These are phyloP conservation scores for Aureobasidium melanogenum DNA, from an alignment of 2,329 filamentous ascomycete genomes.

Conservation along the genomic window DNA sequence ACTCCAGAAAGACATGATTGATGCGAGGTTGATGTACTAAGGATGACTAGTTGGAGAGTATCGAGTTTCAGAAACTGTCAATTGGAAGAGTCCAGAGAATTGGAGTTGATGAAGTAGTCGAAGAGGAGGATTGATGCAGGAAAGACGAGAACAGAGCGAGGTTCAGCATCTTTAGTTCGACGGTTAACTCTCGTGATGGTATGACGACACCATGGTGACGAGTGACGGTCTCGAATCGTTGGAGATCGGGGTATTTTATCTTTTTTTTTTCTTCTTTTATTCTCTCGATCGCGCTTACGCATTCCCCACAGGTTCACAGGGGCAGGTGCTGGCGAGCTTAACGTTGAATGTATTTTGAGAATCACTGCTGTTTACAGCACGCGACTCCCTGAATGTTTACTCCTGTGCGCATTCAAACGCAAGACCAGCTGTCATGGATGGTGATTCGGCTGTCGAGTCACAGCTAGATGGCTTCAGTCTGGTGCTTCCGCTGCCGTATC, in stretches of 20 bases:
- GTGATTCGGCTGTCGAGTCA: slow-evolving; percentile 59
- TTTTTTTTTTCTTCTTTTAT: not conserved
- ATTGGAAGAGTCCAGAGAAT: not conserved
- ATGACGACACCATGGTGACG: not conserved
- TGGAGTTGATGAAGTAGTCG: not conserved
- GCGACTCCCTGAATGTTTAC: not conserved
- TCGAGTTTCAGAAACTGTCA: not conserved
- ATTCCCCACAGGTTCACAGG: too few species aligned
- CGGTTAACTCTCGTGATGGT: not conserved
- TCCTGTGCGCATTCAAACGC: not conserved
- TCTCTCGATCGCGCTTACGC: not conserved
- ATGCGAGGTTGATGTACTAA: not conserved
- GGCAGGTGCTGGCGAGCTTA: too few species aligned
- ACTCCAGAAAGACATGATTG: slow-evolving; percentile 16
- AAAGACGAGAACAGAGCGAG: not conserved
- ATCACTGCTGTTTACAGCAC: not conserved
- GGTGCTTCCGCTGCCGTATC: slow-evolving; percentile 79
- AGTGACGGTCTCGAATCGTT: not conserved
- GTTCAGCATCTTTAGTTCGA: too few species aligned
- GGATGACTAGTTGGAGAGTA: not conserved
- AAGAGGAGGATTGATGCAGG: not conserved
- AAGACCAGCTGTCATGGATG: slow-evolving; percentile 48
- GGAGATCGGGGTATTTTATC: too few species aligned
- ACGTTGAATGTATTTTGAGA: too few species aligned
- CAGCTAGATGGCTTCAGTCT: slow-evolving; percentile 77